Evolutionary conservation across 441 rosid species (phyloP).

Genomic region (Gossypium gossypioides): DNA sequence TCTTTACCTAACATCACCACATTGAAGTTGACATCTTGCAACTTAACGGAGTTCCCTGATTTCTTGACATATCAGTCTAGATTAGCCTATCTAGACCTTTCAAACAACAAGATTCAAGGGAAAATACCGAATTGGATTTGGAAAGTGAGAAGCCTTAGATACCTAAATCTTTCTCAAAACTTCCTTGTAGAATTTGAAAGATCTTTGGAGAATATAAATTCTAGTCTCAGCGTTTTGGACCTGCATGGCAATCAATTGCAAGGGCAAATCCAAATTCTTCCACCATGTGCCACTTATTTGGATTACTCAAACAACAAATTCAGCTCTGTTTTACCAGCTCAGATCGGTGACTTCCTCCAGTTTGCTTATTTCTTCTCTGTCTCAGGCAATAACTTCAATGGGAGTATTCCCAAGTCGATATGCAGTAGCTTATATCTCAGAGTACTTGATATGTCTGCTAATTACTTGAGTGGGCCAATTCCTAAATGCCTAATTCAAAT

Average conservation of each 20-base stretch:
- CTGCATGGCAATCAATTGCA: constrained; percentile 16
- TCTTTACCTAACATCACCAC: neutral
- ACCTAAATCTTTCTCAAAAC: constrained; percentile 43
- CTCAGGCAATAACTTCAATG: constrained; percentile 23
- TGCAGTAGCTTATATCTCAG: constrained; percentile 13
- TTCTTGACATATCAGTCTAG: constrained; percentile 8
- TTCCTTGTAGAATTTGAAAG: neutral
- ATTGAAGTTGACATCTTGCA: constrained; percentile 31
- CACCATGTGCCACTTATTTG: neutral
- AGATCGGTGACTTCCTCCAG: neutral
- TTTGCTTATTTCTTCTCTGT: constrained; percentile 22
- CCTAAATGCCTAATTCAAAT: constrained; percentile 13
- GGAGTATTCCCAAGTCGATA: constrained; percentile 20
- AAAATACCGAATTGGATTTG: constrained; percentile 43
- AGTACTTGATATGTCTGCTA: constrained; percentile 23
- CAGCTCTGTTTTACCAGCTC: too few relatives aligned
- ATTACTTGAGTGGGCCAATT: constrained; percentile 16
- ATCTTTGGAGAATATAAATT: neutral
- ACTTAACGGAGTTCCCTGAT: constrained; percentile 20
- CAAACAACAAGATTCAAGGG: constrained; percentile 31
- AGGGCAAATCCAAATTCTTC: constrained; percentile 3
- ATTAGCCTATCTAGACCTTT: constrained; percentile 23
- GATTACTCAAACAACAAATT: too few relatives aligned
- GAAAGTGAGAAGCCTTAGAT: rapidly evolving
- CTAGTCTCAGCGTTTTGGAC: constrained; percentile 14